Base-by-base conservation (phyloP, 2,329 filamentous ascomycete species). In the Orbilia quercus region DNA sequence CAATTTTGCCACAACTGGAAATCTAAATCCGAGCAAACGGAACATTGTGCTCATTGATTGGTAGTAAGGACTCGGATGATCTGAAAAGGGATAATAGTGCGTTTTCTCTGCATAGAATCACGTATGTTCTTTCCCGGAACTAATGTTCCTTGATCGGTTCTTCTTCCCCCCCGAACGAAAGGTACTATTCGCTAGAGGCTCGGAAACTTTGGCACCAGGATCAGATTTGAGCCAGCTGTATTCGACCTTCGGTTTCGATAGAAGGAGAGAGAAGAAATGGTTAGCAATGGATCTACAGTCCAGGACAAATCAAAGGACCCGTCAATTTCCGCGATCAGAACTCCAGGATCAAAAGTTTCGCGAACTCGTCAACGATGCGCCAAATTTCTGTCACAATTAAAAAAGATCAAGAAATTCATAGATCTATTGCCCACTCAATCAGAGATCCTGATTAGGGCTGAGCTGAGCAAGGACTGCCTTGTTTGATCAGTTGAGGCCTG, bases 401-500 rank as follows among this genome's bases (percentile, higher is more conserved):
- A 12, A 18, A 23, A 18, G n/a, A 23, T 54, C 36, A 40, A 40
- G 36, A 40, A n/a, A 18, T n/a, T n/a, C n/a, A n/a, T n/a, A n/a
- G n/a, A n/a, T n/a, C n/a, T n/a, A n/a, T n/a, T n/a, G n/a, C n/a
- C n/a, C n/a, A n/a, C n/a, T n/a, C n/a, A n/a, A n/a, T n/a, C n/a
- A n/a, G n/a, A 31, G 9, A 31, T 9, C 31, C 22, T 38, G 54
- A 58, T 34, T 58, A 51, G 67, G 45, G 67, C 67, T 72, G 67
- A 65, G 31, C 16, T 50, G 28, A 50, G 51, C 53, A 72, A 51
- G 67, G 60, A 57, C n/a, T 57, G 67, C 67, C 67, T 72, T 72
- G 67, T 47, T 57, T 18, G 44, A 34, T 31, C 57, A 44, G 47
- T 48, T 31, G 31, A 51, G 31, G 34, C 25, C 54, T 53, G 40